phyloP scores from a whole-genome alignment of 805 yeast species.

The Candida fluviatilis region DNA sequence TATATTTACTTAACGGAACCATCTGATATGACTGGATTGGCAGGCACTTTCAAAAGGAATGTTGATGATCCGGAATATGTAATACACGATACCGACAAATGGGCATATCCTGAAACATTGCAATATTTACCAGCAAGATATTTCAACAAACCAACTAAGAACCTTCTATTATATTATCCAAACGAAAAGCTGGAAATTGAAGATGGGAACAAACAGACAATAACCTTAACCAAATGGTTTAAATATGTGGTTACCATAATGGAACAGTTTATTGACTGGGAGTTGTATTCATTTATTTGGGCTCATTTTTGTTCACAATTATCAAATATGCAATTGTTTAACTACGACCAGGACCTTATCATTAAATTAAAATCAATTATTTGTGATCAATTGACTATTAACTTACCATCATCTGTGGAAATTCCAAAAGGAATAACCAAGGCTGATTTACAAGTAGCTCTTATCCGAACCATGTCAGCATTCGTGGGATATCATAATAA shows the following conservation, averaged over 20 bases:
- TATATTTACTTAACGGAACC: conserved; percentile 49
- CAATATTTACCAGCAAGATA: conserved; percentile 43
- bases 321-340: conserved; percentile 52
- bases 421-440: conserved; percentile 44
- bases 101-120: conserved; percentile 61
- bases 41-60: conserved; percentile 55
- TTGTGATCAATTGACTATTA: conserved; percentile 56
- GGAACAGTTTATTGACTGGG: conserved; percentile 62
- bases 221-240: conserved; percentile 53
- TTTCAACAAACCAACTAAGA: conserved; percentile 38
- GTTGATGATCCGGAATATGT: conserved; percentile 21
- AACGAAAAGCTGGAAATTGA: conserved; percentile 2
- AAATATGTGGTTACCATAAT: conserved; percentile 45
- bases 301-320: conserved; percentile 71
- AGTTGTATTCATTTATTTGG: conserved; percentile 59
- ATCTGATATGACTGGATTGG: conserved; percentile 60
- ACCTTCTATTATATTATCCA: conserved; percentile 12
- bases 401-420: conserved; percentile 38
- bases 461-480: conserved; percentile 58
- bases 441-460: conserved; percentile 63
- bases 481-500: conserved; percentile 55
- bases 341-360: conserved; percentile 32
- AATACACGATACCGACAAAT: conserved; percentile 23
- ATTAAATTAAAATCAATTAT: conserved; percentile 40
- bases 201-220: conserved; percentile 8